Evolutionary conservation across 2,329 filamentous ascomycete genomes (phyloP).

Genomic region (Trichoderma pleuroti): DNA sequence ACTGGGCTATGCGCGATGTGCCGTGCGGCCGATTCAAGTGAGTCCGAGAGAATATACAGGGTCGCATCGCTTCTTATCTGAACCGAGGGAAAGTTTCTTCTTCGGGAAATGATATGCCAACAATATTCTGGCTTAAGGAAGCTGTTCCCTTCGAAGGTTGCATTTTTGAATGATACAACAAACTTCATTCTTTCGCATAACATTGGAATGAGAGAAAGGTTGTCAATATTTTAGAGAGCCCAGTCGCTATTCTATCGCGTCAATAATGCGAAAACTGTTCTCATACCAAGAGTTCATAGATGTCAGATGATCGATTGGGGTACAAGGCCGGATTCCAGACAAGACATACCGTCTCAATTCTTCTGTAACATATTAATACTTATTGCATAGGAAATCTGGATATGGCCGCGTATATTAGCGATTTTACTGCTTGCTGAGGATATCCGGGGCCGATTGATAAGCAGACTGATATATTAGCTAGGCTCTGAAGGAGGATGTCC

Average conservation of each 20-base stretch:
- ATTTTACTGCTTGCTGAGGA: not conserved
- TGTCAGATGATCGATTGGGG: not conserved
- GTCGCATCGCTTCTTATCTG: not conserved
- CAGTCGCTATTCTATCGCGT: not conserved
- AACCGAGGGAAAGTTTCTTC: not conserved
- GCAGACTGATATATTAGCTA: not conserved
- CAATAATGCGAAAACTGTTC: not conserved
- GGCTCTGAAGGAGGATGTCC: not conserved
- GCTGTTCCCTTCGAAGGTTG: not conserved
- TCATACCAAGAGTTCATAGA: not conserved
- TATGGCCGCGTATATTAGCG: not conserved
- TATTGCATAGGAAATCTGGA: not conserved
- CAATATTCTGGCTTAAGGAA: not conserved
- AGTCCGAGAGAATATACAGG: not conserved
- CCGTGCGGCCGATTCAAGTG: not conserved
- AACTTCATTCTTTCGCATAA: not conserved
- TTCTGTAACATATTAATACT: not conserved
- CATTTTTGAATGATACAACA: not conserved
- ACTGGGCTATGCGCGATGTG: not conserved
- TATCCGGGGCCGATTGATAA: not conserved
- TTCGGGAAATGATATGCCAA: not conserved
- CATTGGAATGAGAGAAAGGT: not conserved
- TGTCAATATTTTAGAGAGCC: not conserved
- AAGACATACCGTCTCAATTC: not conserved
- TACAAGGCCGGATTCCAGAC: not conserved